Evolutionary conservation across 2,329 filamentous ascomycete genomes (phyloP), one percentile per base, ranked within the genome.

Genomic region (Pleomassaria siparia): DNA sequence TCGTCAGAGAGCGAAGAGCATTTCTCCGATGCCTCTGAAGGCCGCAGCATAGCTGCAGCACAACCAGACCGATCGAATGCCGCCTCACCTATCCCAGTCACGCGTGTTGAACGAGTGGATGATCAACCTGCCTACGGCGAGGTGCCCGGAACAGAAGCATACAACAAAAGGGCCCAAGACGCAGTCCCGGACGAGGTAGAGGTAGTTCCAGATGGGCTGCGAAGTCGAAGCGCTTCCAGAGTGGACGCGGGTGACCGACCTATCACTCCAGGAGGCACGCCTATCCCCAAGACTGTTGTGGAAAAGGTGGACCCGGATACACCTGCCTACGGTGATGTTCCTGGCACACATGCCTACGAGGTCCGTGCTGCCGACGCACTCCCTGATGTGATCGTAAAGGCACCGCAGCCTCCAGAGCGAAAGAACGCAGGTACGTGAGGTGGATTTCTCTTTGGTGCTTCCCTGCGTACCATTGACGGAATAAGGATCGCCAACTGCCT

Each of bases 21-120:
- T 69, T 86, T 86, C 67, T 84, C 82, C 39, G 83, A 86, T 62
- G 83, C 83, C 47, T 81, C 77, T 35, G 83, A 86, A 73, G 83
- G 81, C 65, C 66, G 59, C 60, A 54, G 61, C 60, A 66, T 47
- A 55, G 57, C 51, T 69, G 66, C 54, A 65, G 60, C 53, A 58
- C 62, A 62, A 41, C 43, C 52, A 25, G 56, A 53, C 62, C 63
- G 68, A 44, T 74, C 75, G 43, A 66, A 73, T 55, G 65, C 71
- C 54, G 69, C 70, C 39, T 82, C 80, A 9, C 78, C 80, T 43
- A 77, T 84, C 46, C 83, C 83, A 21, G 75, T 77, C 43, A 85
- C 82, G n/a, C 75, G 82, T 53, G 80, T 85, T 21, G 83, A 86
- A 68, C 78, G 79, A 59, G 79, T 85, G 33, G 83, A 86, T 63